A percentile compares a stretch with the other conserved stretches of the same genome.
These are phyloP conservation scores for Stagonosporopsis rhizophila DNA, from an alignment of 2,329 filamentous ascomycete species.

Conservation along the genomic window DNA sequence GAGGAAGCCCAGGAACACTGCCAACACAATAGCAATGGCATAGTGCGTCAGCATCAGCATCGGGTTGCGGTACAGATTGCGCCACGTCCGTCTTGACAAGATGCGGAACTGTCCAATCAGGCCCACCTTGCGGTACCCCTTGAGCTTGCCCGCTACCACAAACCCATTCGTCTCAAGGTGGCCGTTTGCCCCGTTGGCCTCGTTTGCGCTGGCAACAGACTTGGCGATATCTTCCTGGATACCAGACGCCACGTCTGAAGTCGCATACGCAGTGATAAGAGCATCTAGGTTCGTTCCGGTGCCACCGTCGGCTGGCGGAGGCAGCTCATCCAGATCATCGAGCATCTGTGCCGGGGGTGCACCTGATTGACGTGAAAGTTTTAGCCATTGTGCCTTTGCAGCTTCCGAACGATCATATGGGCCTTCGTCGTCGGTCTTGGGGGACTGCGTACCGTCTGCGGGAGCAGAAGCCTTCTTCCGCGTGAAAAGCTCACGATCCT, in stretches of 20 bases:
- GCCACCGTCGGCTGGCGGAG: constrained; percentile 63
- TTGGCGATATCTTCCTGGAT: constrained; percentile 81
- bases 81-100: constrained; percentile 90
- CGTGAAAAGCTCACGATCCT: constrained; percentile 90
- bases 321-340: constrained; percentile 73
- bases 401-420: constrained; percentile 58
- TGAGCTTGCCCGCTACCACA: constrained; percentile 68
- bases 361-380: constrained; percentile 62
- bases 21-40: constrained; percentile 92
- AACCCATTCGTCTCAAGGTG: constrained; percentile 60
- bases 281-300: constrained; percentile 79
- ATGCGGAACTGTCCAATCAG: constrained; percentile 85
- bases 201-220: constrained; percentile 68
- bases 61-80: constrained; percentile 95
- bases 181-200: constrained; percentile 72
- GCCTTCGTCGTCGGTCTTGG: constrained; percentile 69
- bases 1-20: constrained; percentile 91
- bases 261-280: constrained; percentile 76
- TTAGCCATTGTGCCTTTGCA: constrained; percentile 65
- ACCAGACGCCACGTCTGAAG: constrained; percentile 76
- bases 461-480: constrained; percentile 70
- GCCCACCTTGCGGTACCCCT: constrained; percentile 82
- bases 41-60: constrained; percentile 99
- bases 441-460: constrained; percentile 62
- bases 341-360: constrained; percentile 65